A percentile compares a stretch with the other conserved stretches of the same genome.
phyloP scores from a whole-genome alignment of 106 monocot genomes.

The Xerophyta viscosa region DNA sequence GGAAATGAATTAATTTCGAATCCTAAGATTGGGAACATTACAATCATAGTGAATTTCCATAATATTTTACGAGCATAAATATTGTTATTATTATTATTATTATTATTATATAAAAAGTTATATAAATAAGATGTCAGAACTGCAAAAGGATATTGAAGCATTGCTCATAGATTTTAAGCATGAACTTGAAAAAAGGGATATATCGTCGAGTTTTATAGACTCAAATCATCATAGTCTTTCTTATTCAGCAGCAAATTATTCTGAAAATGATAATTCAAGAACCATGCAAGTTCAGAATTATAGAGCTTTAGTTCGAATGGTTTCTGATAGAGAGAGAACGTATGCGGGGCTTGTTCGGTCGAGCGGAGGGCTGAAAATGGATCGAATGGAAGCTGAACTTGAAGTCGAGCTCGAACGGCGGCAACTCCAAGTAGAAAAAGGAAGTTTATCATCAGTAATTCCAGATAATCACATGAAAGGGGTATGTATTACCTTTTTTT shows the following conservation, averaged over 20 bases:
- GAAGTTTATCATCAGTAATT: constrained; percentile 14
- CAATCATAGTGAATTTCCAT: too few relatives aligned
- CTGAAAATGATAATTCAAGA: constrained; percentile 14
- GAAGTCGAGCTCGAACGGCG: constrained; percentile 54
- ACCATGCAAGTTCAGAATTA: constrained; percentile 5
- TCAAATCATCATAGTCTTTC: constrained; percentile 14
- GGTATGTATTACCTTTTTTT: too few relatives aligned
- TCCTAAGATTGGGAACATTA: too few relatives aligned
- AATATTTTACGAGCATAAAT: too few relatives aligned
- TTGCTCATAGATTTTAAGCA: too few relatives aligned
- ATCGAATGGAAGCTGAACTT: constrained; percentile 69
- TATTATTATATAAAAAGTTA: too few relatives aligned
- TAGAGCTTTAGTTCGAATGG: constrained; percentile 1
- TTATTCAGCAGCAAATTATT: constrained; percentile 18
- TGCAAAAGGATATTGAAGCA: too few relatives aligned
- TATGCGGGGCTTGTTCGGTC: neutral
- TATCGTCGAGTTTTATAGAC: constrained; percentile 9
- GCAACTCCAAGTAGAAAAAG: constrained; percentile 17
- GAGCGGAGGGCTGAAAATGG: constrained; percentile 9
- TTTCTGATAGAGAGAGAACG: constrained; percentile 3
- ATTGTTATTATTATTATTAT: too few relatives aligned
- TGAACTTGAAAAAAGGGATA: too few relatives aligned
- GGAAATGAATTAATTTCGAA: too few relatives aligned
- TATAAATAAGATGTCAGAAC: too few relatives aligned
- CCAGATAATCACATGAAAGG: constrained; percentile 14